These are phyloP conservation scores for Solanum tarapatanum DNA, from an alignment of 257 asterid species.

Conservation along the genomic window DNA sequence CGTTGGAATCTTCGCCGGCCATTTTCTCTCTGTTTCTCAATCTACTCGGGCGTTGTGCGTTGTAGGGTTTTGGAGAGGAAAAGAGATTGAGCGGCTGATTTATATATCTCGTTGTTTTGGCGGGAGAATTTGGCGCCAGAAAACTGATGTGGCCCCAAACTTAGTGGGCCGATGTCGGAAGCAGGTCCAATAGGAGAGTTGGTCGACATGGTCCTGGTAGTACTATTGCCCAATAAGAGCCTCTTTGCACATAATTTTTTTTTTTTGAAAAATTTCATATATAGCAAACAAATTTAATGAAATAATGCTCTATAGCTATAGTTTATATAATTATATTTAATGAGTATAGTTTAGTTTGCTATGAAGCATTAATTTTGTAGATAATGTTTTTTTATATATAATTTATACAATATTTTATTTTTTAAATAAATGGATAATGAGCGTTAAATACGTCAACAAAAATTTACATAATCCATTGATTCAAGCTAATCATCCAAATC, in stretches of 20 bases:
- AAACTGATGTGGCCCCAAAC: neutral
- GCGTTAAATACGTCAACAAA: neutral
- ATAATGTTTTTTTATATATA: too few relatives aligned
- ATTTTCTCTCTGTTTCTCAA: neutral
- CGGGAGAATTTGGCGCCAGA: constrained; percentile 76
- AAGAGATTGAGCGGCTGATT: neutral
- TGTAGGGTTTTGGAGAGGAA: constrained; percentile 8
- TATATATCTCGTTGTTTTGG: constrained; percentile 24
- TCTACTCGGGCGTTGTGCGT: neutral
- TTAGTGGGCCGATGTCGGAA: neutral
- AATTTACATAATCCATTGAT: neutral
- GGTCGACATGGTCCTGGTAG: neutral
- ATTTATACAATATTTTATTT: too few relatives aligned
- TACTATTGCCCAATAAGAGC: neutral
- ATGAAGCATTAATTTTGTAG: too few relatives aligned
- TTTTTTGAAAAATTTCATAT: neutral
- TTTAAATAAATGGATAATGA: too few relatives aligned
- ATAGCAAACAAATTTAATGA: neutral
- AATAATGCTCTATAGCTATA: neutral
- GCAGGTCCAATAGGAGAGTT: neutral
- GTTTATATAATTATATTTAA: too few relatives aligned
- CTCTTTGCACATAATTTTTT: neutral
- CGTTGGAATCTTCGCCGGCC: constrained; percentile 1
- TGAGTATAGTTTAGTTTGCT: neutral
- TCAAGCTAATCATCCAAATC: neutral